Percentiles rank a stretch among this genome's conserved stretches.
phyloP scores from a whole-genome alignment of 2,329 filamentous ascomycete species.

The Monosporascus sp. region DNA sequence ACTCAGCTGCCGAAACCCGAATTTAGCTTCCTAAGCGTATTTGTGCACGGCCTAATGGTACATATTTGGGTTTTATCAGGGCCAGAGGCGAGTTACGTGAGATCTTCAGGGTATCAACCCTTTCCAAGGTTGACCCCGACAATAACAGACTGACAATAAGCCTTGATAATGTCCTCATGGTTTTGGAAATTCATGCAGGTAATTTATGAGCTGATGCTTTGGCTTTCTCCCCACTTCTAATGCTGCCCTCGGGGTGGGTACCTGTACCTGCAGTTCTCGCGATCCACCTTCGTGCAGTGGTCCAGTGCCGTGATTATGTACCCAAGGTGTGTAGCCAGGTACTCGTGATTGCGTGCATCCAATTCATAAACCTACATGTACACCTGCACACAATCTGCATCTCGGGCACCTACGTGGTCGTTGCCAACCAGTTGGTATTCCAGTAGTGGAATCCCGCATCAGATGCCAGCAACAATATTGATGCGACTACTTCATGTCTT shows the following conservation, averaged over 20 bases:
- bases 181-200: neutral
- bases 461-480: neutral
- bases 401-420: neutral
- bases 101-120: too few species aligned
- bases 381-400: neutral
- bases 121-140: too few species aligned
- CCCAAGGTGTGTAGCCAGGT: neutral
- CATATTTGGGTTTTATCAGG: too few species aligned
- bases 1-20: too few species aligned
- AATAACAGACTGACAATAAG: too few species aligned
- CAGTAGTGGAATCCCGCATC: neutral
- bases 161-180: too few species aligned
- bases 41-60: too few species aligned
- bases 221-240: neutral
- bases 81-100: too few species aligned
- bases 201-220: neutral
- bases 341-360: neutral
- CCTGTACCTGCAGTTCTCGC: neutral
- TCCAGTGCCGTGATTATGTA: neutral
- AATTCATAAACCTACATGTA: neutral
- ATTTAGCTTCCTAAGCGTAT: too few species aligned
- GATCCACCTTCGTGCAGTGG: neutral
- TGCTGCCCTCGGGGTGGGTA: too few species aligned
- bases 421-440: neutral
- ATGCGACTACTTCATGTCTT: neutral